Evolutionary conservation across 1,284 basidiomycete species (phyloP).

Genomic region (Earliella scabrosa): DNA sequence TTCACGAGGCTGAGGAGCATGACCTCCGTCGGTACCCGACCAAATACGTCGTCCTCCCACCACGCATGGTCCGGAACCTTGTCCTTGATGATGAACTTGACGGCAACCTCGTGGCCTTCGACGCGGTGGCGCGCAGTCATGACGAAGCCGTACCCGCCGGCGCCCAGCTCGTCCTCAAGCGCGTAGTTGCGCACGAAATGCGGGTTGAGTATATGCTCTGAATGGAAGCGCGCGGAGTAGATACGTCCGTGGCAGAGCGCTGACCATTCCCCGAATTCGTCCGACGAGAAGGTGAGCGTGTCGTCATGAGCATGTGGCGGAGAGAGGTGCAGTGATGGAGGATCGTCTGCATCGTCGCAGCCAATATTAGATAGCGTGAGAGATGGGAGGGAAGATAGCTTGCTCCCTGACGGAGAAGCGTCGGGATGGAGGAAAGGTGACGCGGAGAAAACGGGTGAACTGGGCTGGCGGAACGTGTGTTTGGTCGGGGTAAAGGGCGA

Average conservation of each 20-base stretch:
- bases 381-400: constrained; percentile 28
- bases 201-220: constrained; percentile 64
- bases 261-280: constrained; percentile 22
- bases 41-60: constrained; percentile 67
- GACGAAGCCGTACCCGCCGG: constrained; percentile 93
- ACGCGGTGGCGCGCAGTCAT: constrained; percentile 71
- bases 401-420: constrained; percentile 24
- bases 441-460: constrained; percentile 23
- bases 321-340: constrained; percentile 23
- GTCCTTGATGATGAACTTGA: constrained; percentile 91
- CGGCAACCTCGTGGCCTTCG: constrained; percentile 74
- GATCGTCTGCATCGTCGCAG: constrained; percentile 26
- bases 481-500: constrained; percentile 28
- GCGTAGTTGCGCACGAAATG: constrained; percentile 71
- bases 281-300: constrained; percentile 6
- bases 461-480: constrained; percentile 18
- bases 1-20: constrained; percentile 76
- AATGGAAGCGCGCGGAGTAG: constrained; percentile 63
- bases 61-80: constrained; percentile 83
- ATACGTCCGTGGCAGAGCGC: constrained; percentile 35
- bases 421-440: constrained; percentile 22
- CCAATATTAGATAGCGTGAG: constrained; percentile 29
- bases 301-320: constrained; percentile 13
- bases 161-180: constrained; percentile 82
- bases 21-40: constrained; percentile 80